These are phyloP conservation scores for Exophiala mesophila DNA, from an alignment of 2,329 filamentous ascomycete species.

Conservation along the genomic window DNA sequence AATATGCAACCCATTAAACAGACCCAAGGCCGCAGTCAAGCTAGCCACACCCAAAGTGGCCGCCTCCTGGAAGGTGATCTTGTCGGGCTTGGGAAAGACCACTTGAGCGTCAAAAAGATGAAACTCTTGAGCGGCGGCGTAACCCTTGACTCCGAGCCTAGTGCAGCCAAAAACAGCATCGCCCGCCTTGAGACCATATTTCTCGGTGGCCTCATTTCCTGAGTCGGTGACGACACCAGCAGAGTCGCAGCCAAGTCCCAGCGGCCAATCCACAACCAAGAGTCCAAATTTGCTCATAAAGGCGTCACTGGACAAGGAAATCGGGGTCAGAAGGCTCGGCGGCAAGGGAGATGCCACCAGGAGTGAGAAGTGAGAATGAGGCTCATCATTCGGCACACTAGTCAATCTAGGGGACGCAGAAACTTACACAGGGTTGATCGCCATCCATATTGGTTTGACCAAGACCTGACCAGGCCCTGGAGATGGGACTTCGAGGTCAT, in stretches of 20 bases:
- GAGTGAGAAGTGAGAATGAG: too few relatives aligned
- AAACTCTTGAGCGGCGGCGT: conserved; percentile 31
- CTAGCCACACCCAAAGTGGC: conserved; percentile 29
- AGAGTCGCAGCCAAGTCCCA: conserved; percentile 30
- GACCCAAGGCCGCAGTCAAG: conserved; percentile 27
- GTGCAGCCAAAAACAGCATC: conserved; percentile 32
- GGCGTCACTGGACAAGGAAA: conserved; percentile 23
- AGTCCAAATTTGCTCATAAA: conserved; percentile 28
- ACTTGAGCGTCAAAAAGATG: conserved; percentile 31
- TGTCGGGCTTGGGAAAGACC: conserved; percentile 30
- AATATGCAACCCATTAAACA: conserved; percentile 26
- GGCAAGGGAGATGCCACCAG: too few relatives aligned
- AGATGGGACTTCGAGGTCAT: conserved; percentile 26
- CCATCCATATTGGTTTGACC: conserved; percentile 31
- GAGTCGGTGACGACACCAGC: conserved; percentile 30
- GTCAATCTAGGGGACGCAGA: too few relatives aligned
- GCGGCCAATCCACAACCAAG: conserved; percentile 31
- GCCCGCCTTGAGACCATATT: conserved; percentile 29
- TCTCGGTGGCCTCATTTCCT: conserved; percentile 27
- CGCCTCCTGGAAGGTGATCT: conserved; percentile 29
- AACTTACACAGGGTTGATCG: conserved; percentile 32
- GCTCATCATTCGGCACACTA: too few relatives aligned
- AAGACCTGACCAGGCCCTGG: conserved; percentile 30
- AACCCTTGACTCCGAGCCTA: conserved; percentile 27
- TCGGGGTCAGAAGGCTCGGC: neutral